These are phyloP conservation scores for Entelexis sorbosivorans DNA, from an alignment of 1,139 yeast genomes.

Conservation along the genomic window DNA sequence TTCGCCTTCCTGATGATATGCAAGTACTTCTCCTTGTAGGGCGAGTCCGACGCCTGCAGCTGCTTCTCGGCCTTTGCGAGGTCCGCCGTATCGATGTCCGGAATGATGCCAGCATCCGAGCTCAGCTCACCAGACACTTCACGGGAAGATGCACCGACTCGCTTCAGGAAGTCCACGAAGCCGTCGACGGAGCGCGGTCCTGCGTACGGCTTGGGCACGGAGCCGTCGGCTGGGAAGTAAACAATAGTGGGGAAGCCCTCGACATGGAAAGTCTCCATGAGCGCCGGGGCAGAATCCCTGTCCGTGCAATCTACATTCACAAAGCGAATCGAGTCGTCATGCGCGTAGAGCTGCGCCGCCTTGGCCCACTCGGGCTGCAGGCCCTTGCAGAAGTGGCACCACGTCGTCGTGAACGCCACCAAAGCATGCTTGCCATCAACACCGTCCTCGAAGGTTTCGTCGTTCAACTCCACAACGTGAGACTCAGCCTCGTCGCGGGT, in stretches of 20 bases:
- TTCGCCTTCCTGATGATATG: conserved; percentile 42
- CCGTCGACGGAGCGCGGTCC: conserved; percentile 38
- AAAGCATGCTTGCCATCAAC: conserved; percentile 24
- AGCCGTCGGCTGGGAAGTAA: conserved; percentile 33
- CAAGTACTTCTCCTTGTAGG: conserved; percentile 38
- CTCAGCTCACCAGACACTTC: conserved; percentile 33
- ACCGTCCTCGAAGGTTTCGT: conserved; percentile 18
- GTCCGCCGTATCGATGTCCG: conserved; percentile 32
- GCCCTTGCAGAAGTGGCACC: conserved; percentile 61
- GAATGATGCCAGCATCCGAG: conserved; percentile 46
- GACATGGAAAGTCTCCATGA: conserved; percentile 38
- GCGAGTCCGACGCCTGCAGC: conserved; percentile 24
- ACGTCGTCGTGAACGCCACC: conserved; percentile 49
- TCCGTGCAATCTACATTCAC: conserved; percentile 43
- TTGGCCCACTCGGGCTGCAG: conserved; percentile 55
- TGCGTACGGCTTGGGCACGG: conserved; percentile 34
- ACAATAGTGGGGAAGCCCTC: conserved; percentile 45
- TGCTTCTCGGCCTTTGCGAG: conserved; percentile 9
- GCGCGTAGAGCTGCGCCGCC: conserved; percentile 42
- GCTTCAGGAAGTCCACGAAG: conserved; percentile 40
- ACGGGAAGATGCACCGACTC: conserved; percentile 44
- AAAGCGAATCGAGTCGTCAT: conserved; percentile 38
- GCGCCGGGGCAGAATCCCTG: conserved; percentile 35
- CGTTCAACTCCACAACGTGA: conserved; percentile 15
- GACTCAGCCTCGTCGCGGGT: conserved; percentile 9